Evolutionary conservation across 768 basidiomycete species (phyloP).

Genomic region (Boletus fagicola): DNA sequence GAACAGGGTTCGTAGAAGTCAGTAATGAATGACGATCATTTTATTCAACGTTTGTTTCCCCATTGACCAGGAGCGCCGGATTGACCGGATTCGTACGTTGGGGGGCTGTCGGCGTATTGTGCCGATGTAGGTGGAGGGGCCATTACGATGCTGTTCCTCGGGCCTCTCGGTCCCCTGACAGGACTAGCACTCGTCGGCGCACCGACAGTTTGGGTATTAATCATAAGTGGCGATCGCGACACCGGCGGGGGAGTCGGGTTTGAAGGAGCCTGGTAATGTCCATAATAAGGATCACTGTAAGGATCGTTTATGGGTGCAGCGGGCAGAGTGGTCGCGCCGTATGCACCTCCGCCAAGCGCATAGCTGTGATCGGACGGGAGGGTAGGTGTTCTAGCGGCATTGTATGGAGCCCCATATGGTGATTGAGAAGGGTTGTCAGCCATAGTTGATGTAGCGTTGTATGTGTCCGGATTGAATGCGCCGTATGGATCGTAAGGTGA

Average conservation of each 20-base stretch:
- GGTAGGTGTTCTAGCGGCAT: constrained; percentile 15
- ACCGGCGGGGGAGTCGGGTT: constrained; percentile 31
- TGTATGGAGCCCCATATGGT: constrained; percentile 16
- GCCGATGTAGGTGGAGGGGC: constrained; percentile 20
- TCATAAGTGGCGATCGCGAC: constrained; percentile 36
- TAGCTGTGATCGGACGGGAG: constrained; percentile 49
- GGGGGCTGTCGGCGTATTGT: constrained; percentile 55
- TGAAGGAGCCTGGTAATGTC: constrained; percentile 19
- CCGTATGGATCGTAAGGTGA: constrained; percentile 55
- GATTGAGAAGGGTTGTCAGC: constrained; percentile 14
- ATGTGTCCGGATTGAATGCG: constrained; percentile 39
- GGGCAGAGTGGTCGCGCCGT: constrained; percentile 47
- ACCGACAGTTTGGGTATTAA: constrained; percentile 38
- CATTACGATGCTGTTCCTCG: constrained; percentile 27
- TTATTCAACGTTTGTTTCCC: constrained; percentile 40
- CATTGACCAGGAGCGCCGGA: constrained; percentile 51
- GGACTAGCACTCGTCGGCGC: constrained; percentile 36
- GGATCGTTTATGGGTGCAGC: constrained; percentile 36
- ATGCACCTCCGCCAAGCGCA: constrained; percentile 55
- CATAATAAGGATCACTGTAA: constrained; percentile 31
- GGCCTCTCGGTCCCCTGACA: constrained; percentile 42
- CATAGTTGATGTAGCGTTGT: constrained; percentile 34
- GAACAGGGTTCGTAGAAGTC: neutral
- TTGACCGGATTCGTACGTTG: constrained; percentile 59
- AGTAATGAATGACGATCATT: neutral